Conservation (phyloP, 1,284 basidiomycete genomes). For the Fomes fomentarius region DNA sequence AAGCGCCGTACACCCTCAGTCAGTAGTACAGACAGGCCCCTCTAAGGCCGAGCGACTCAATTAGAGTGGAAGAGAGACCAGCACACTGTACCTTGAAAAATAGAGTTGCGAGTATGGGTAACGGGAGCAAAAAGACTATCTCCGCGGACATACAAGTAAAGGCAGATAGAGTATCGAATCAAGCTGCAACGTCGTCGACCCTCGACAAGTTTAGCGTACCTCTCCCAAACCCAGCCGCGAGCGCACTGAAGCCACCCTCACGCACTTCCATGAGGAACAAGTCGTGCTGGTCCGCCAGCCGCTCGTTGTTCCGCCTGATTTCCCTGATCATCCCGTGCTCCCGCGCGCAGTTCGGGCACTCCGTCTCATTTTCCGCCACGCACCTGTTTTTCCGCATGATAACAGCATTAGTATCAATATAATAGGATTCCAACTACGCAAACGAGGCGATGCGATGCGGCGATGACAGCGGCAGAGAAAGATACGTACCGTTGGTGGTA, state of each 20-base stretch:
- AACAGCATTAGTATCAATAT: not conserved
- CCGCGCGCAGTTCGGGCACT: slow-evolving; percentile 87
- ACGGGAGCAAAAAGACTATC: no score
- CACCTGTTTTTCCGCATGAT: no score
- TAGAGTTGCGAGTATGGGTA: no score
- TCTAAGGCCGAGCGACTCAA: no score
- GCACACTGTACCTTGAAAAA: no score
- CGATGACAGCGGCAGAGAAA: not conserved
- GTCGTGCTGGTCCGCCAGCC: slow-evolving; percentile 84
- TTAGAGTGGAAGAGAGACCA: no score
- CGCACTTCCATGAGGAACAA: slow-evolving; percentile 87
- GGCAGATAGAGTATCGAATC: no score
- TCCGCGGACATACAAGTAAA: no score
- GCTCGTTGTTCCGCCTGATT: slow-evolving; percentile 82
- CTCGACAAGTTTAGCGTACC: slow-evolving; percentile 61
- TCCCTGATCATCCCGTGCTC: slow-evolving; percentile 91
- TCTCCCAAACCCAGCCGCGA: slow-evolving; percentile 81
- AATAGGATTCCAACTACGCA: not conserved
- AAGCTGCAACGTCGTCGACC: slow-evolving; percentile 27
- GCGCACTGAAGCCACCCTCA: slow-evolving; percentile 81
- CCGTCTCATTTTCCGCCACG: slow-evolving; percentile 81
- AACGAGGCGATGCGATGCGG: not conserved
- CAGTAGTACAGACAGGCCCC: no score
- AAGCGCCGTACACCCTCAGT: no score
- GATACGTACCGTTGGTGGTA: slow-evolving; percentile 85